phyloP scores from a whole-genome alignment of 352 stramenopile species.

The Achlya hypogyna region DNA sequence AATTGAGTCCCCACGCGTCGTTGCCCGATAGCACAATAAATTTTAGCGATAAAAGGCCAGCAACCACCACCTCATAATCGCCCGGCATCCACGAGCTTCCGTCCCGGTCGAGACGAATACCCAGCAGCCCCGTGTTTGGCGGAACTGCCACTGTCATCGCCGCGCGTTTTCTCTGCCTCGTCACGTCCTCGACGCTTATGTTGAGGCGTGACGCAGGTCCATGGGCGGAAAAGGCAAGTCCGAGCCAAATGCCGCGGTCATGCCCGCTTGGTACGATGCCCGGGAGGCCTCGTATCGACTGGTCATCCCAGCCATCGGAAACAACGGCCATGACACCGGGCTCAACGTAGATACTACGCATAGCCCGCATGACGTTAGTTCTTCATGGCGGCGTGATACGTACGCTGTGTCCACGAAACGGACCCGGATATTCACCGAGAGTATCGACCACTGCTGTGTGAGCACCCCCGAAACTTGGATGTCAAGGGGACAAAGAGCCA shows the following conservation, averaged over 20 bases:
- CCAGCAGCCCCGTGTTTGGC: neutral
- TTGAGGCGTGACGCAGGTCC: neutral
- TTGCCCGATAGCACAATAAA: too few relatives aligned
- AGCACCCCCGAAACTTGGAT: neutral
- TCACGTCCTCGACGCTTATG: neutral
- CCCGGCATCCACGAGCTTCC: neutral
- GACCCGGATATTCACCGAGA: neutral
- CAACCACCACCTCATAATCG: too few relatives aligned
- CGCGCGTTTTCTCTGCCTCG: neutral
- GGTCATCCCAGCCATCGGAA: neutral
- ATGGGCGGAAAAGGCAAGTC: neutral
- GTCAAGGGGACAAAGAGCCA: neutral
- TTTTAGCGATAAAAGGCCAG: too few relatives aligned
- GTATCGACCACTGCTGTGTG: neutral
- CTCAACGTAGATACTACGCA: neutral
- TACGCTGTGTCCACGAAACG: neutral
- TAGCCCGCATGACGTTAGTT: neutral
- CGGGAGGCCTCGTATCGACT: neutral
- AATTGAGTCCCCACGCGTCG: too few relatives aligned
- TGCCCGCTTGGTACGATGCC: neutral
- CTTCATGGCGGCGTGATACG: too few relatives aligned
- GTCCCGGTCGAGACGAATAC: neutral
- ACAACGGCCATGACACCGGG: neutral
- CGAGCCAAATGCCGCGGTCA: slow-evolving; percentile 3
- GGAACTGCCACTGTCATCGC: neutral